Conservation (phyloP, 2,329 filamentous ascomycete genomes). For the Emergomyces africanus region DNA sequence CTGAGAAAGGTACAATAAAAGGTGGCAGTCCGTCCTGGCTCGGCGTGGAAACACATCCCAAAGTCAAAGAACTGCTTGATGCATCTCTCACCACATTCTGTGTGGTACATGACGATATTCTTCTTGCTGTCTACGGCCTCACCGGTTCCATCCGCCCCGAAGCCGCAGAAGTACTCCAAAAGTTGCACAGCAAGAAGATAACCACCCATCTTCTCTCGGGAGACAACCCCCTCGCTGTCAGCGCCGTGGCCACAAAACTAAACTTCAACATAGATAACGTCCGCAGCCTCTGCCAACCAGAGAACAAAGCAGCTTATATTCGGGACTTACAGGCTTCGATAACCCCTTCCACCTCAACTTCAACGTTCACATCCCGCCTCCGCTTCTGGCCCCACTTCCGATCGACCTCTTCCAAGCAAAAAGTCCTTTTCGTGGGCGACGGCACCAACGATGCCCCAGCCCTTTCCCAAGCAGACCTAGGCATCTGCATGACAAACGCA, state of each 20-base stretch:
- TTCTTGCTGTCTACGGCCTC: conserved; percentile 40
- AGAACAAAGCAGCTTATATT: conserved; percentile 44
- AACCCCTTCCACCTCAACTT: not conserved
- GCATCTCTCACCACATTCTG: conserved; percentile 43
- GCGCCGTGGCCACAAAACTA: conserved; percentile 33
- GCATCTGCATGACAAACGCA: conserved; percentile 52
- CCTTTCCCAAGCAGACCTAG: conserved; percentile 56
- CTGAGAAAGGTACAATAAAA: conserved; percentile 11
- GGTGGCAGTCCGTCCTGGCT: conserved; percentile 26
- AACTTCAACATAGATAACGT: conserved; percentile 29
- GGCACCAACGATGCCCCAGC: conserved; percentile 70
- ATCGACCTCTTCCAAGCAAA: conserved; percentile 8
- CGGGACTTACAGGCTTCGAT: conserved; percentile 16
- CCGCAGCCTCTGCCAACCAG: conserved; percentile 37
- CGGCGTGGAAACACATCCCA: conserved; percentile 17
- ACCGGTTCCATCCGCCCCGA: conserved; percentile 36
- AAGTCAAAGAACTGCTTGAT: conserved; percentile 23
- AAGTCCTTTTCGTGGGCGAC: conserved; percentile 60
- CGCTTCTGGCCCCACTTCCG: not conserved
- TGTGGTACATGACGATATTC: conserved; percentile 36
- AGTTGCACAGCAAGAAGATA: conserved; percentile 38
- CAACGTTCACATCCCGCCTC: conserved; percentile 3
- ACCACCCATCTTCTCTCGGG: conserved; percentile 44
- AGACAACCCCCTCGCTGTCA: conserved; percentile 39
- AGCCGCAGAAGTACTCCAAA: conserved; percentile 38